A percentile compares a stretch with the other conserved stretches of the same genome.
phyloP scores from a whole-genome alignment of 805 yeast genomes.

The Teunomyces lycoperdinae region DNA sequence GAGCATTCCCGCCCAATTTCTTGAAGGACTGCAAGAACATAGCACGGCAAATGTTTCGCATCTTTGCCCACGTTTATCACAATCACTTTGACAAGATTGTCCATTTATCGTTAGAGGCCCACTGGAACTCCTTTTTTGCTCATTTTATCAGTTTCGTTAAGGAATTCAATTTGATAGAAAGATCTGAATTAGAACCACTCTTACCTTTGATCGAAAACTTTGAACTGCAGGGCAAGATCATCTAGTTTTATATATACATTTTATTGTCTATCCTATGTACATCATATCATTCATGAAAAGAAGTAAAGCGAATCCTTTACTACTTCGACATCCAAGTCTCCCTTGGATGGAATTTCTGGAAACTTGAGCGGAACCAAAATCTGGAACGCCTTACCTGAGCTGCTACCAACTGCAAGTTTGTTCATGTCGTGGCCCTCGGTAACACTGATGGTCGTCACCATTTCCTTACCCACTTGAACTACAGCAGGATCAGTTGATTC shows the following conservation, averaged over 20 bases:
- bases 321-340: constrained; percentile 75
- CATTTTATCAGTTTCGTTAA: constrained; percentile 86
- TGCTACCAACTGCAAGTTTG: constrained; percentile 18
- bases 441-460: constrained; percentile 72
- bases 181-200: constrained; percentile 77
- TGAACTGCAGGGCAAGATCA: constrained; percentile 83
- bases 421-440: constrained; percentile 32
- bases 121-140: constrained; percentile 96
- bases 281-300: constrained; percentile 42
- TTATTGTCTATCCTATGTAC: constrained; percentile 7
- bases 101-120: constrained; percentile 92
- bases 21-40: constrained; percentile 81
- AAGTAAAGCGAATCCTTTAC: constrained; percentile 77
- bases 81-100: constrained; percentile 91
- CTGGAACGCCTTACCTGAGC: constrained; percentile 28
- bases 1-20: constrained; percentile 86
- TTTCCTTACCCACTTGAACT: constrained; percentile 46
- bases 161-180: constrained; percentile 79
- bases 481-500: constrained; percentile 50
- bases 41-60: constrained; percentile 87
- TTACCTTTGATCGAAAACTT: constrained; percentile 71
- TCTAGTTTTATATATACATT: constrained; percentile 18
- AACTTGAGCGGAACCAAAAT: constrained; percentile 66
- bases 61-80: constrained; percentile 92
- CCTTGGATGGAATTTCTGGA: constrained; percentile 75